Percentiles rank a stretch among this genome's conserved stretches.
Conservation (phyloP, 164 flowering plant genomes). For the Brasenia schreberi region DNA sequence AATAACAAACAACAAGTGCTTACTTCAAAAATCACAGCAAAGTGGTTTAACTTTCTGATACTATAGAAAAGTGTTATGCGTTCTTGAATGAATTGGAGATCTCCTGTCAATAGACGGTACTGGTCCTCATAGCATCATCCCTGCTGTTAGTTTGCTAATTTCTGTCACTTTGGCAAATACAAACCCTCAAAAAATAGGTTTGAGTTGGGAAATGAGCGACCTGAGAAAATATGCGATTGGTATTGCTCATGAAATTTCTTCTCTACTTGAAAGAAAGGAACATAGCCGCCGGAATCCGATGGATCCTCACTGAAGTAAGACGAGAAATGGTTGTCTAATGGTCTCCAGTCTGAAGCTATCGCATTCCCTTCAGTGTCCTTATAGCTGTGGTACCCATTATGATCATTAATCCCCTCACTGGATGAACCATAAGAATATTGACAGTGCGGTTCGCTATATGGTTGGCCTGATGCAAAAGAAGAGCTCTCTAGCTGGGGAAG, state of each 20-base stretch:
- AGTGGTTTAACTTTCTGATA: too few species aligned
- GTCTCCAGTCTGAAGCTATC: not conserved
- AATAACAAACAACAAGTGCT: too few species aligned
- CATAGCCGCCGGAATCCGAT: not conserved
- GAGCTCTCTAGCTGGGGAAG: not conserved
- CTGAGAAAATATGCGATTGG: not conserved
- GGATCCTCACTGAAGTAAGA: not conserved
- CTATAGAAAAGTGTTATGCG: too few species aligned
- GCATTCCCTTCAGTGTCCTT: not conserved
- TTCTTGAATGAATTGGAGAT: not conserved
- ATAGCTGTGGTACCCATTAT: not conserved
- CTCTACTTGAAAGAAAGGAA: not conserved
- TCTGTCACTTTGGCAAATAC: not conserved
- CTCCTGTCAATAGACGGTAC: not conserved
- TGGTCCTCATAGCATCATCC: not conserved
- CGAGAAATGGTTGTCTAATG: not conserved
- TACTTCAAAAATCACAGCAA: too few species aligned
- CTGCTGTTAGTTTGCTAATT: not conserved
- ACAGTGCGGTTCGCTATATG: not conserved
- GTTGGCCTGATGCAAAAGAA: not conserved
- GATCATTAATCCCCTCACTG: not conserved
- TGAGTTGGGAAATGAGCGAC: not conserved
- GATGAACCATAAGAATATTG: not conserved
- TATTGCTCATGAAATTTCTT: not conserved
- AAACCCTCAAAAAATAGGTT: not conserved